Base-by-base conservation (phyloP, 345 rosid genomes). In the Sonneratia caseolaris region DNA sequence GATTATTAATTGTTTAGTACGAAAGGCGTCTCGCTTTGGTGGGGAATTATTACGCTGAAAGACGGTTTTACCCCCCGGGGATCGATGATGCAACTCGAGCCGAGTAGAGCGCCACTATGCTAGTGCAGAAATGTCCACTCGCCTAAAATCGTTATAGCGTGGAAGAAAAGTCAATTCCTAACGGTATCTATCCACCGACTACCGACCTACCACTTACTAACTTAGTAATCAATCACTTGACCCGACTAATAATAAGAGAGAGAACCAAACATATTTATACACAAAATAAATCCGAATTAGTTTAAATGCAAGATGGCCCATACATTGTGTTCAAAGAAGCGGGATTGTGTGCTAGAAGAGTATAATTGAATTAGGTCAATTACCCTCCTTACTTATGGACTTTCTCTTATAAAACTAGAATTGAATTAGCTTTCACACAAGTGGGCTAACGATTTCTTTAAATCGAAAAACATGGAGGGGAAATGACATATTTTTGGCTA, bases 161-260 rank as follows among this genome's bases (percentile, higher is more conserved):
- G 79, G 74, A 77, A 76, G 73, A 47, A 80, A 89, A 89, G 97
- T 89, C 91, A 89, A 88, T 83, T 80, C 85, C 84, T 76, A 89
- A 91, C 90, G 84, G 94, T 86, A 85, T 88, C 88, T 73, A 83
- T 78, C 88, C 86, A 89, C 92, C 93, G 89, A 87, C 96, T 88
- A 81, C 89, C 93, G 97, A 89, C 93, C 93, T 75, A 76, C 45
- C 75, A 49, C 38, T 65, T 5, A 66, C 73, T 15, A 72, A 79
- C 66, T 9, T 62, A 27, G 14, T n/a, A 27, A 62, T 13, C 5
- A 62, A 27, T 62, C 4, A 35, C 12, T 53, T 3, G 12, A 64
- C 68, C 35, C 45, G 7, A 47, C 9, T 13, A 10, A 47, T 21
- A 43, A 53, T 10, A 65, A 35, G 51, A 9, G 4, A 9, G 38